Evolutionary conservation across 2,329 filamentous ascomycete species (phyloP).

Genomic region (Dothistroma pini): DNA sequence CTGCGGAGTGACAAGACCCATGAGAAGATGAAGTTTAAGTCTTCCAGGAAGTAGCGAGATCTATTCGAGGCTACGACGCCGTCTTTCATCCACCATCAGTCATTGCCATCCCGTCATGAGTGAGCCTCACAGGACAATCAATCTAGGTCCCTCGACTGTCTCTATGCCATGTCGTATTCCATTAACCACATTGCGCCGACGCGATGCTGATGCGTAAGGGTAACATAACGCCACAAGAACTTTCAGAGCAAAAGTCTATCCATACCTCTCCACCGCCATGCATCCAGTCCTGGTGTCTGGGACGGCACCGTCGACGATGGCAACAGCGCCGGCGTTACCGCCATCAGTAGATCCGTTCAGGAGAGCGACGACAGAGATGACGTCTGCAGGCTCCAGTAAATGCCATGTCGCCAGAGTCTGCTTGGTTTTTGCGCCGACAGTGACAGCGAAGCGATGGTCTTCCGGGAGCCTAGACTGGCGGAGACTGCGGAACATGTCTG

Average conservation of each 20-base stretch:
- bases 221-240: neutral
- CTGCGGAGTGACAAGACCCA: neutral
- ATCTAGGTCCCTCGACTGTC: neutral
- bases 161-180: neutral
- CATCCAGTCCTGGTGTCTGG: constrained; percentile 20
- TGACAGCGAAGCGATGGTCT: constrained; percentile 81
- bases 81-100: no score
- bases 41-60: neutral
- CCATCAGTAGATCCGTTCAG: constrained; percentile 34
- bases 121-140: neutral
- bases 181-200: neutral
- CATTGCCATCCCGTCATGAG: neutral
- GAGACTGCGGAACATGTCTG: constrained; percentile 81
- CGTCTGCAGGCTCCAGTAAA: constrained; percentile 80
- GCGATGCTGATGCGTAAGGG: constrained; percentile 10
- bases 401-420: constrained; percentile 89
- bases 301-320: constrained; percentile 29
- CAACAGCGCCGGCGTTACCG: constrained; percentile 29
- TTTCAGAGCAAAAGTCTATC: neutral
- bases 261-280: neutral
- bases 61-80: no score
- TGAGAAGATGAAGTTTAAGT: no score
- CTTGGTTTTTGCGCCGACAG: constrained; percentile 87
- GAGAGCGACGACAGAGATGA: constrained; percentile 53
- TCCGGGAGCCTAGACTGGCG: constrained; percentile 52